Percentiles rank a stretch among this genome's conserved stretches.
phyloP scores from a whole-genome alignment of 179 eudicot species.

The Amaranthus tricolor region DNA sequence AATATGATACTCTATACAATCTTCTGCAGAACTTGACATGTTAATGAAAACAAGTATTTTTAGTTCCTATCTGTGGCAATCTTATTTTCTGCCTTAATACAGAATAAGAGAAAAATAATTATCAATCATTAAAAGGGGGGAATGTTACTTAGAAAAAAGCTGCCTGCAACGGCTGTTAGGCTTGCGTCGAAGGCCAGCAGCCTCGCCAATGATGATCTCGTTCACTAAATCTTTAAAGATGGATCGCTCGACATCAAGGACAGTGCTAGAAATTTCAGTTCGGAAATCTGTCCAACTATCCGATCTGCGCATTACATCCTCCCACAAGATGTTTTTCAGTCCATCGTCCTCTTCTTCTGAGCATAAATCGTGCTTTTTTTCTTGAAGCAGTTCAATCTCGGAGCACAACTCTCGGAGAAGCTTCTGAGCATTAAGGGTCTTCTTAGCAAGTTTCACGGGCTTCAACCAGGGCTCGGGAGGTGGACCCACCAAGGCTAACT shows the following conservation, averaged over 20 bases:
- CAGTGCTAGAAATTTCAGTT: constrained; percentile 57
- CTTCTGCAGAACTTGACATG: constrained; percentile 21
- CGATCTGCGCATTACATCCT: constrained; percentile 63
- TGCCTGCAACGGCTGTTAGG: constrained; percentile 57
- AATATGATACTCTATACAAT: constrained; percentile 22
- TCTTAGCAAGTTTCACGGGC: constrained; percentile 43
- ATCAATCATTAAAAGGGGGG: constrained; percentile 11
- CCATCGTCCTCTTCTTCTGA: constrained; percentile 63
- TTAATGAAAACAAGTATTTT: constrained; percentile 17
- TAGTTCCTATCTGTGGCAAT: constrained; percentile 24
- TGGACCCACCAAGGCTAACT: constrained; percentile 37
- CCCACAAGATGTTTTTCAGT: constrained; percentile 60
- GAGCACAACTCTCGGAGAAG: constrained; percentile 74
- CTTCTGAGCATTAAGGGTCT: constrained; percentile 69
- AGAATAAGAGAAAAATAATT: background rate
- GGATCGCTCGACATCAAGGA: constrained; percentile 74
- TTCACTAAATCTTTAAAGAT: constrained; percentile 79
- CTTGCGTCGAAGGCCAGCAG: constrained; percentile 34
- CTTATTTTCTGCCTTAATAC: constrained; percentile 27
- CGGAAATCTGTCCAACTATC: constrained; percentile 58
- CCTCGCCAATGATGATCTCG: constrained; percentile 71
- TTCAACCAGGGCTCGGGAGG: constrained; percentile 53
- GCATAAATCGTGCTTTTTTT: constrained; percentile 26
- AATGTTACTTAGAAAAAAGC: constrained; percentile 51
- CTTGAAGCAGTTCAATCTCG: constrained; percentile 66